phyloP scores from a whole-genome alignment of 73 alveolate species.

The Paramecium biaurelia region DNA sequence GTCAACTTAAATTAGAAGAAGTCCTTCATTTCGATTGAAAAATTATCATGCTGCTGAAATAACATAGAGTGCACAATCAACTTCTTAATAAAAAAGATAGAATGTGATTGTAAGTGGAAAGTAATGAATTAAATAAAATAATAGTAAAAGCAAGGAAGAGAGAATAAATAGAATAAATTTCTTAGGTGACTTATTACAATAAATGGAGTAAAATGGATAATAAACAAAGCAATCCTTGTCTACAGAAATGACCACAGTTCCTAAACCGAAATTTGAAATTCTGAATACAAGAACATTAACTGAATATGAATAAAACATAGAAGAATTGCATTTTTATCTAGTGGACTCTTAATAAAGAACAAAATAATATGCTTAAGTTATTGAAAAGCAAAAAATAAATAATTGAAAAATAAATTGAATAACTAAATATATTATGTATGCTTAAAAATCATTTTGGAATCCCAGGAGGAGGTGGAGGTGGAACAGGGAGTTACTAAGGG shows the following conservation, averaged over 20 bases:
- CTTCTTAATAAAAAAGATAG: background rate
- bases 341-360: background rate
- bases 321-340: background rate
- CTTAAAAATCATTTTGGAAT: background rate
- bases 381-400: background rate
- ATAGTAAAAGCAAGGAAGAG: background rate
- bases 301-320: background rate
- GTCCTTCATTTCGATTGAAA: background rate
- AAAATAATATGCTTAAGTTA: background rate
- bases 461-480: conserved; percentile 62
- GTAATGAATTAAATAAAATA: background rate
- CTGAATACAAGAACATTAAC: background rate
- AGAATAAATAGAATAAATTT: background rate
- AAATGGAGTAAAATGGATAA: background rate
- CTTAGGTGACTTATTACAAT: background rate
- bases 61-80: background rate
- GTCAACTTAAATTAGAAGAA: background rate
- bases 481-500: conserved; percentile 47
- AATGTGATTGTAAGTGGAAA: background rate
- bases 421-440: background rate
- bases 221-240: background rate
- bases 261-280: conserved; percentile 6
- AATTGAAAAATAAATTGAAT: background rate
- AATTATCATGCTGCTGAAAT: background rate
- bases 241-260: conserved; percentile 25